Base-by-base conservation (phyloP, 805 yeast genomes). In the Yarrowia hollandica region DNA sequence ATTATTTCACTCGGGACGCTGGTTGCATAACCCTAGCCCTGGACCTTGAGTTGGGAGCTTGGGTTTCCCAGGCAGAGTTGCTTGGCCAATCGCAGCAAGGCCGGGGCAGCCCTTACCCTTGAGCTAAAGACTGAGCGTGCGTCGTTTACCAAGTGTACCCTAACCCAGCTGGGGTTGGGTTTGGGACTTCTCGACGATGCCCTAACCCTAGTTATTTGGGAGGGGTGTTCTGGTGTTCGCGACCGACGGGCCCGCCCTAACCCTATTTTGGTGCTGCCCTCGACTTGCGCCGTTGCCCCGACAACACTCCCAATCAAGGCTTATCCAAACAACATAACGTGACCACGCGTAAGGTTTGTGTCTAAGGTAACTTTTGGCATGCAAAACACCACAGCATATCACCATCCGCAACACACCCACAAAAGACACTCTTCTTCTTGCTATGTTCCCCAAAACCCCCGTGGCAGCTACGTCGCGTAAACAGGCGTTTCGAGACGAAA, bases 381-480 rank as follows among this genome's bases (percentile, higher is more conserved):
- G 48, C 48, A 41, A 41, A 41, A 42, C 50, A 42, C 35, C 50
- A 42, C 35, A 12, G n/a, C 16, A 42, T 10, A 46, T 46, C 55
- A 22, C 55, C 39, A 46, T 18, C 5, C n/a, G 2, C 8, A n/a
- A 28, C 54, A 16, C 35, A 25, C 28, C 10, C 14, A 3, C 46
- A 41, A 19, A 42, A 18, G 16, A 42, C 19, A 21, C 14, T 25
- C 28, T 6, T 7, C 28, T 2, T 4, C 12, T 22, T 15, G 55
- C 38, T 33, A 46, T 46, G 55, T 33, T 46, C 19, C 55, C 55
- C 22, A 46, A 46, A 31, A 46, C 55, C 11, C 55, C 55, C 22
- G 55, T 46, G 38, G 55, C 55, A 5, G 38, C 39, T 12, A 21
- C 39, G 16, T 21, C 55, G n/a, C 55, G 55, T 1, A 46, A 46